A percentile compares a stretch with the other conserved stretches of the same genome.
Evolutionary conservation across 345 rosid genomes (phyloP).

Genomic region (Citrus hindsii): DNA sequence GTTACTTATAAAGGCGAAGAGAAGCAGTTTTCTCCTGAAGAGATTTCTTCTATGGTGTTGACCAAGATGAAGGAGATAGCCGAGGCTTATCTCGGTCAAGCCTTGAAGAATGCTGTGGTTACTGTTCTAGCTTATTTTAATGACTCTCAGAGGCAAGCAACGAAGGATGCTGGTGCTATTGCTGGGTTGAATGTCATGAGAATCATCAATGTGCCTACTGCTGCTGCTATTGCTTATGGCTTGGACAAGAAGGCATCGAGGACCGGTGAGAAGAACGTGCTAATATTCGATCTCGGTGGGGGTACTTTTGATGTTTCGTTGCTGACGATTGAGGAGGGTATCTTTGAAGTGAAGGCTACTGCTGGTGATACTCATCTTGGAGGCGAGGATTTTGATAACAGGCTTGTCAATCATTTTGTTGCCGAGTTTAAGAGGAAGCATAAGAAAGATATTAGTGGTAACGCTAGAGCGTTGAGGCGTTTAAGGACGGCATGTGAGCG

Average conservation of each 20-base stretch:
- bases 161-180: conserved; percentile 18
- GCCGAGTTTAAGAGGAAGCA: conserved; percentile 23
- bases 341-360: conserved; percentile 30
- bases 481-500: conserved; percentile 22
- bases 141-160: too few species aligned
- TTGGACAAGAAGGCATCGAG: conserved; percentile 19
- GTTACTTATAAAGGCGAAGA: too few species aligned
- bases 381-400: too few species aligned
- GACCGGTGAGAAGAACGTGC: conserved; percentile 17
- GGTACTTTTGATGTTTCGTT: conserved; percentile 28
- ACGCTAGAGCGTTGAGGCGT: conserved; percentile 24
- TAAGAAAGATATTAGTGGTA: conserved; percentile 20
- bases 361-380: conserved; percentile 30
- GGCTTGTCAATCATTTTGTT: too few species aligned
- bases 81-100: too few species aligned
- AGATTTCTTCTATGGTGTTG: too few species aligned
- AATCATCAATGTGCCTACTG: conserved; percentile 24
- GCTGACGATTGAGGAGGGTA: conserved; percentile 23
- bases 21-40: too few species aligned
- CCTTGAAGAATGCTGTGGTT: too few species aligned
- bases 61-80: too few species aligned
- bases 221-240: conserved; percentile 25
- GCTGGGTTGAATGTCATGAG: conserved; percentile 21
- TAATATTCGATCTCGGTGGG: conserved; percentile 23
- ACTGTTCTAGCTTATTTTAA: too few species aligned